Percentiles rank a stretch among this genome's conserved stretches.
Conservation (phyloP, 2,329 filamentous ascomycete genomes). For the Colletotrichum siamense region DNA sequence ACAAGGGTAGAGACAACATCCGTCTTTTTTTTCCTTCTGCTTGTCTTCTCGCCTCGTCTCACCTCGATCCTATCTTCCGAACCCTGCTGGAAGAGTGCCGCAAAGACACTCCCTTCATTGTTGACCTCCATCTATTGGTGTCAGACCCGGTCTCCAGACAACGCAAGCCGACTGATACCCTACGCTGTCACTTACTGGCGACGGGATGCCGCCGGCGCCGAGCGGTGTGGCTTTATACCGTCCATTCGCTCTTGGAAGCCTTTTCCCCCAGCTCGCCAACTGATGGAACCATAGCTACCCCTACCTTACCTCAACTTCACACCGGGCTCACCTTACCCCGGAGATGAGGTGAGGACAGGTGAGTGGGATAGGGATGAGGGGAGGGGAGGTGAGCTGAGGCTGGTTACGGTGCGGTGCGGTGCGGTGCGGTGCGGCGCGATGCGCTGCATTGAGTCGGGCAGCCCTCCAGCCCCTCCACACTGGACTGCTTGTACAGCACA, state of each 20-base stretch:
- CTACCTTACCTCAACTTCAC: background rate
- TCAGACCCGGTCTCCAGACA: background rate
- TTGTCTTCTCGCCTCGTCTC: background rate
- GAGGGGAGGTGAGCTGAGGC: background rate
- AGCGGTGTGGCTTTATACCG: background rate
- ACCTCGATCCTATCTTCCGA: background rate
- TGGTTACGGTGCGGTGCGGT: background rate
- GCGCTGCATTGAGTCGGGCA: background rate
- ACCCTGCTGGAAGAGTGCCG: background rate
- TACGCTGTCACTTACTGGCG: background rate
- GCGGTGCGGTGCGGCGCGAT: background rate
- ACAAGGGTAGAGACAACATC: background rate
- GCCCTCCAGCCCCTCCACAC: background rate
- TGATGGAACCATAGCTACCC: background rate
- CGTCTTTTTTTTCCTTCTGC: background rate
- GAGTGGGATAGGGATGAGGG: background rate
- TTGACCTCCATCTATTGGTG: background rate
- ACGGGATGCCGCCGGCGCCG: background rate
- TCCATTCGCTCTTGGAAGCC: background rate
- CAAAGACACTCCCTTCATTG: background rate
- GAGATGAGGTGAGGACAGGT: background rate
- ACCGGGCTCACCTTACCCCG: background rate
- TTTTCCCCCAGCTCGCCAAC: background rate
- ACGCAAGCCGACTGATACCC: conserved; percentile 2
- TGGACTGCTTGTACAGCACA: background rate